These are phyloP conservation scores for Aspergillus cavernicola DNA, from an alignment of 495 filamentous ascomycete species.

Conservation along the genomic window DNA sequence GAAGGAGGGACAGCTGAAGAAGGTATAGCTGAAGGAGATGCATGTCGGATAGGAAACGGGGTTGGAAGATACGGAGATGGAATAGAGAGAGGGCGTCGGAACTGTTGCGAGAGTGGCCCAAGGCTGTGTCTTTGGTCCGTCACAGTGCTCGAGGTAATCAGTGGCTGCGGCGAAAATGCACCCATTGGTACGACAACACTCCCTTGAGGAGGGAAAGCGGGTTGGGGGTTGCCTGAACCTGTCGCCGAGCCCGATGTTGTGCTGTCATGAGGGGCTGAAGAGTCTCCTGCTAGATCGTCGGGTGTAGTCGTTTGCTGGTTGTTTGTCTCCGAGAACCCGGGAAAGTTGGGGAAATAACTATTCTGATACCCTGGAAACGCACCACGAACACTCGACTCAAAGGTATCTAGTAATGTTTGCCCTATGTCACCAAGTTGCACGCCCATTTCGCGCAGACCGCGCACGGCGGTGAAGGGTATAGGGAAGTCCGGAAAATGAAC, in stretches of 20 bases:
- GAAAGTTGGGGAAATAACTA: neutral
- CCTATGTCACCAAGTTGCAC: conserved; percentile 44
- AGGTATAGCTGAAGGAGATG: neutral
- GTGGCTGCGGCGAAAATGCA: neutral
- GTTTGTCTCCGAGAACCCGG: neutral
- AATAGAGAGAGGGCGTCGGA: neutral
- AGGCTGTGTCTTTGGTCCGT: neutral
- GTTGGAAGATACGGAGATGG: neutral
- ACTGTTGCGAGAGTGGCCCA: neutral
- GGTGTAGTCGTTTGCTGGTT: neutral
- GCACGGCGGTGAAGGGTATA: conserved; percentile 38
- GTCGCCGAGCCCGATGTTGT: neutral
- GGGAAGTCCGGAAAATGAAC: conserved; percentile 34
- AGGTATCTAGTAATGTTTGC: conserved; percentile 36
- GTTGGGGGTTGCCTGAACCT: neutral
- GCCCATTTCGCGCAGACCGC: conserved; percentile 42
- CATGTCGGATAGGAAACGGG: neutral
- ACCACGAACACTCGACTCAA: conserved; percentile 37
- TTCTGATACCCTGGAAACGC: conserved; percentile 3
- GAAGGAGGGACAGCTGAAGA: too few species aligned
- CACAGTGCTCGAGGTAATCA: neutral
- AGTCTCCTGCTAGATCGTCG: neutral
- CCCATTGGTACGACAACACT: neutral
- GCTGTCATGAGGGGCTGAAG: neutral
- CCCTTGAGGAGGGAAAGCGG: neutral